A percentile compares a stretch with the other conserved stretches of the same genome.
Evolutionary conservation across 2,329 filamentous ascomycete species (phyloP).

Genomic region (Fusarium cyanostomum): DNA sequence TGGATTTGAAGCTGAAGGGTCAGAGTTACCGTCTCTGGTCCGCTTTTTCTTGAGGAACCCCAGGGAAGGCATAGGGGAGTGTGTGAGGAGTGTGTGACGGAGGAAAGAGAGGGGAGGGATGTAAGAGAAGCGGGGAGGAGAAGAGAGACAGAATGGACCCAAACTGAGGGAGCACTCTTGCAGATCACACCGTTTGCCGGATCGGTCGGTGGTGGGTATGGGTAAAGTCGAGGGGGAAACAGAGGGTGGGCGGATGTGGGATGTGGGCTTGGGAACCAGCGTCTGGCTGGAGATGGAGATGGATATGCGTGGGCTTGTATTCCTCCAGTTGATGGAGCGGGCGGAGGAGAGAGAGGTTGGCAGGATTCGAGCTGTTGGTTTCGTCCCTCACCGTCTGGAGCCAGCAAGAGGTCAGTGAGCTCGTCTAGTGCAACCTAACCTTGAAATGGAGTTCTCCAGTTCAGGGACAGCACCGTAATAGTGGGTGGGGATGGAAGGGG

Average conservation of each 20-base stretch:
- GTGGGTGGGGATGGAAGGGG: constrained; percentile 24
- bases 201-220: constrained; percentile 28
- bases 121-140: constrained; percentile 29
- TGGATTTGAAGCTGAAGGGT: constrained; percentile 73
- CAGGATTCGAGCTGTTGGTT: constrained; percentile 35
- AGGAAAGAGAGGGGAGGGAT: constrained; percentile 28
- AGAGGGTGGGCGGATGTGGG: constrained; percentile 5
- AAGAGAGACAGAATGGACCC: constrained; percentile 28
- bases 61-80: constrained; percentile 82
- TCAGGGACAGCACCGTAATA: constrained; percentile 32
- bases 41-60: constrained; percentile 98
- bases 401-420: constrained; percentile 39
- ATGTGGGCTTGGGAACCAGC: constrained; percentile 18
- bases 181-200: constrained; percentile 39
- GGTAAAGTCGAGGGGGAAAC: constrained; percentile 3
- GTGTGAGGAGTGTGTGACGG: constrained; percentile 36
- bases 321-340: constrained; percentile 1
- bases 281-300: constrained; percentile 1
- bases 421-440: constrained; percentile 34
- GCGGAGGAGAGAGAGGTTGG: constrained; percentile 20
- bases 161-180: constrained; percentile 36
- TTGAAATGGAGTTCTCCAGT: constrained; percentile 31
- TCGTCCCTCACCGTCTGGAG: constrained; percentile 19
- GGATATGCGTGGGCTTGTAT: background rate
- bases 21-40: constrained; percentile 87